Percentiles rank a stretch among this genome's conserved stretches.
These are phyloP conservation scores for Sarocladiaceae sp. DNA, from an alignment of 2,329 filamentous ascomycete species.

Conservation along the genomic window DNA sequence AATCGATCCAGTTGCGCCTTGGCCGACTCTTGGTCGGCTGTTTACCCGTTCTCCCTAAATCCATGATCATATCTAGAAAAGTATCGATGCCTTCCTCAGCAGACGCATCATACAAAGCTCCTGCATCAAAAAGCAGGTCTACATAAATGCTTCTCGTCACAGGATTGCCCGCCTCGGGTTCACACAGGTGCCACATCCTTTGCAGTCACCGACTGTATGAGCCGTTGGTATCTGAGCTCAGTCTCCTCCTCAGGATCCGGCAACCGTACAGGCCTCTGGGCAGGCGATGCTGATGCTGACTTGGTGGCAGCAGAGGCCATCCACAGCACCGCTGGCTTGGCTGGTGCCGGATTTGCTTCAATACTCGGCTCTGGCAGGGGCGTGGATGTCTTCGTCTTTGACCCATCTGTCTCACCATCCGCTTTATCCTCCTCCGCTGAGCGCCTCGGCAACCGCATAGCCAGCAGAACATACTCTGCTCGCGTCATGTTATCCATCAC, in stretches of 20 bases:
- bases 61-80: not conserved
- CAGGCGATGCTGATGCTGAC: slow-evolving; percentile 4
- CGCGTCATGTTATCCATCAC: slow-evolving; percentile 64
- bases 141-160: no score
- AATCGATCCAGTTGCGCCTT: not conserved
- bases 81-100: not conserved
- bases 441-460: slow-evolving; percentile 55
- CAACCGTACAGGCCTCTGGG: slow-evolving; percentile 2
- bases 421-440: slow-evolving; percentile 23
- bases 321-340: slow-evolving; percentile 30
- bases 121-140: no score
- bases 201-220: slow-evolving; percentile 12
- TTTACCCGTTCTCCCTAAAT: not conserved
- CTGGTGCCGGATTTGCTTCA: slow-evolving; percentile 13
- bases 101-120: not conserved
- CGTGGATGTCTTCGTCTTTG: slow-evolving; percentile 22
- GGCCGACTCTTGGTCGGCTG: not conserved
- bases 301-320: slow-evolving; percentile 14
- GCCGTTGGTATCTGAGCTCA: slow-evolving; percentile 10
- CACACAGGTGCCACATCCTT: slow-evolving; percentile 10
- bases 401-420: slow-evolving; percentile 15
- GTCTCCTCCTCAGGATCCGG: slow-evolving; percentile 11
- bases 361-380: slow-evolving; percentile 24
- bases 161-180: no score
- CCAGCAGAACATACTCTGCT: slow-evolving; percentile 60